phyloP scores from a whole-genome alignment of 805 yeast species.

The Osmozyma mogii region DNA sequence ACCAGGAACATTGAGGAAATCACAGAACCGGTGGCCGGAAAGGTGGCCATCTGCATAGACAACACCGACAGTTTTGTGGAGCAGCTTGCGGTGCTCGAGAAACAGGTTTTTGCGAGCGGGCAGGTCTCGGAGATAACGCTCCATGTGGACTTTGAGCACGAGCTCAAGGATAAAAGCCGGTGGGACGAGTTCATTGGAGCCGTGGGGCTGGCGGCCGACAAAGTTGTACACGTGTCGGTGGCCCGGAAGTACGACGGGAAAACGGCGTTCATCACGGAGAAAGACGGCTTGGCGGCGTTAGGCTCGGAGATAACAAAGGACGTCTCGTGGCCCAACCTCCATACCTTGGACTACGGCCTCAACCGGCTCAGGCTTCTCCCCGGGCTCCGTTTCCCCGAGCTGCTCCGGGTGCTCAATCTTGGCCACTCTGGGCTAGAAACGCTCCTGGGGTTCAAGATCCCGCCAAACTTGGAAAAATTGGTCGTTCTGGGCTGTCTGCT shows the following conservation, averaged over 20 bases:
- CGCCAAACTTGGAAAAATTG: slow-evolving; percentile 20
- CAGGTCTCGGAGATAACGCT: too few relatives aligned
- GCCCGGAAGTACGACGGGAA: slow-evolving; percentile 28
- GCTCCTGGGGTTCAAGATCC: slow-evolving; percentile 33
- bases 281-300: slow-evolving; percentile 22
- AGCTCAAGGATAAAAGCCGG: too few relatives aligned
- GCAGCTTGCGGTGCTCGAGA: too few relatives aligned
- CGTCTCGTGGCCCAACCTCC: slow-evolving; percentile 27
- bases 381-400: slow-evolving; percentile 31
- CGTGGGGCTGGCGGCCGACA: slow-evolving; percentile 21
- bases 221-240: slow-evolving; percentile 32
- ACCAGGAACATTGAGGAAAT: too few relatives aligned
- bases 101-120: too few relatives aligned
- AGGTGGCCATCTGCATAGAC: too few relatives aligned
- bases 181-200: too few relatives aligned
- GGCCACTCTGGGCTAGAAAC: slow-evolving; percentile 32
- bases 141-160: too few relatives aligned
- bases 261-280: slow-evolving; percentile 27
- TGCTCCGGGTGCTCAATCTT: slow-evolving; percentile 28
- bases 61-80: too few relatives aligned
- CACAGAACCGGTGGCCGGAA: too few relatives aligned
- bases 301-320: slow-evolving; percentile 33
- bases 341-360: slow-evolving; percentile 29
- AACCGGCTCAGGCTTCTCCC: slow-evolving; percentile 31
- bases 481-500: slow-evolving; percentile 29